Evolutionary conservation across 169 alveolate genomes (phyloP).

Genomic region (Miamiensis avidus): DNA sequence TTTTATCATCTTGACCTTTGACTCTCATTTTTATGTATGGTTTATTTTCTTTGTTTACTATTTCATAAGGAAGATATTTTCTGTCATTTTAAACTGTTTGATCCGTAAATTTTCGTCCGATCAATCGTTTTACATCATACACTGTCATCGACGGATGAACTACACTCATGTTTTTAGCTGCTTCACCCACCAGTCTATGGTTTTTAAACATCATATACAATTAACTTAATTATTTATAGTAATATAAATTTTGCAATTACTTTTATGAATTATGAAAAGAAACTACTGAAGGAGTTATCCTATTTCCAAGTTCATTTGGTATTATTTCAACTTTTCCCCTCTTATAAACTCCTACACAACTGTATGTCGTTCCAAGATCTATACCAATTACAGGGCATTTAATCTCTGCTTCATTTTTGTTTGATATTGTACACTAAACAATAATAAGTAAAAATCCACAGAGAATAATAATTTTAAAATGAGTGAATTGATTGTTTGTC

Average conservation of each 20-base stretch:
- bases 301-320: conserved; percentile 82
- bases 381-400: conserved; percentile 97
- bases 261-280: too few species aligned
- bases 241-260: too few species aligned
- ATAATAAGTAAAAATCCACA: too few species aligned
- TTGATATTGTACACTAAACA: too few species aligned
- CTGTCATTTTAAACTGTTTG: conserved; percentile 94
- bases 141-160: conserved; percentile 51
- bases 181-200: conserved; percentile 75
- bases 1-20: conserved; percentile 16
- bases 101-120: conserved; percentile 89
- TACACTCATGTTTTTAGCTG: conserved; percentile 54
- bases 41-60: conserved; percentile 92
- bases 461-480: too few species aligned
- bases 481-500: too few species aligned
- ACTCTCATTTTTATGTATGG: conserved; percentile 92
- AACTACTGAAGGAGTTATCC: too few species aligned
- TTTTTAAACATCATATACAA: too few species aligned
- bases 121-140: conserved; percentile 59
- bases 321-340: conserved; percentile 98
- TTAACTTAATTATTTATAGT: too few species aligned
- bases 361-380: conserved; percentile 98
- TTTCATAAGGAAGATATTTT: conserved; percentile 93
- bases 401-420: conserved; percentile 42
- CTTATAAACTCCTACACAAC: conserved; percentile 98